These are phyloP conservation scores for Trichoderma pleuroti DNA, from an alignment of 2,329 filamentous ascomycete species.

Conservation along the genomic window DNA sequence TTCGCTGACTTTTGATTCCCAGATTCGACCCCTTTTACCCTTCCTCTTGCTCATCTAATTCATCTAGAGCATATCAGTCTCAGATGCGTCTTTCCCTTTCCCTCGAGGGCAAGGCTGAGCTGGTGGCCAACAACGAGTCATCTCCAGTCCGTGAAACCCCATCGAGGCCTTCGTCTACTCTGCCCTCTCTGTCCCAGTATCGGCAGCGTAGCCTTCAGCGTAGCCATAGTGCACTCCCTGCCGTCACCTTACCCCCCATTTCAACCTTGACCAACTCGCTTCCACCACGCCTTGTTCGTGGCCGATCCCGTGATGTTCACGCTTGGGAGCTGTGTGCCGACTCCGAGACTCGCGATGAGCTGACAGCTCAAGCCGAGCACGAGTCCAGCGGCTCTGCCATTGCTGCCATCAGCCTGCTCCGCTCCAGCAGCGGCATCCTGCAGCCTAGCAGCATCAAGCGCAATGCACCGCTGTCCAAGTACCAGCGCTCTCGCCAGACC, in stretches of 20 bases:
- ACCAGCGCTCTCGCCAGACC: slow-evolving; percentile 33
- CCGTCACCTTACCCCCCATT: slow-evolving; percentile 56
- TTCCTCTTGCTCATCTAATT: slow-evolving; percentile 39
- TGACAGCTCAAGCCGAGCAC: slow-evolving; percentile 77
- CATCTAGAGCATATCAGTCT: slow-evolving; percentile 42
- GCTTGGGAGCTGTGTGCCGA: slow-evolving; percentile 92
- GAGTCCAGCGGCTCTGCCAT: slow-evolving; percentile 76
- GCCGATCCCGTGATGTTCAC: slow-evolving; percentile 80
- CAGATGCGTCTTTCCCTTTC: slow-evolving; percentile 77
- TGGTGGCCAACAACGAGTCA: slow-evolving; percentile 66
- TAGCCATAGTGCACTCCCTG: slow-evolving; percentile 65
- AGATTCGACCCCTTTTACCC: slow-evolving; percentile 45
- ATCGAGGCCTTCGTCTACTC: slow-evolving; percentile 45
- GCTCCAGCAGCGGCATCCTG: slow-evolving; percentile 59
- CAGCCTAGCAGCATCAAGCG: slow-evolving; percentile 62
- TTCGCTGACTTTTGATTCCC: not conserved
- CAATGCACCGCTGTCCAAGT: slow-evolving; percentile 47
- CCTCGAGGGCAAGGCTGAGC: slow-evolving; percentile 84
- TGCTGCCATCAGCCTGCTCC: slow-evolving; percentile 75
- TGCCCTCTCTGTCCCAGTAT: slow-evolving; percentile 46
- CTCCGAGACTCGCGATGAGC: slow-evolving; percentile 70
- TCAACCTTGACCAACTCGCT: slow-evolving; percentile 51
- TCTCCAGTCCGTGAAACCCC: slow-evolving; percentile 58
- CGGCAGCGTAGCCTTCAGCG: slow-evolving; percentile 58
- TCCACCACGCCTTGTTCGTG: slow-evolving; percentile 57